Conservation (phyloP, 1,284 basidiomycete species). For the Fomitopsis betulina region DNA sequence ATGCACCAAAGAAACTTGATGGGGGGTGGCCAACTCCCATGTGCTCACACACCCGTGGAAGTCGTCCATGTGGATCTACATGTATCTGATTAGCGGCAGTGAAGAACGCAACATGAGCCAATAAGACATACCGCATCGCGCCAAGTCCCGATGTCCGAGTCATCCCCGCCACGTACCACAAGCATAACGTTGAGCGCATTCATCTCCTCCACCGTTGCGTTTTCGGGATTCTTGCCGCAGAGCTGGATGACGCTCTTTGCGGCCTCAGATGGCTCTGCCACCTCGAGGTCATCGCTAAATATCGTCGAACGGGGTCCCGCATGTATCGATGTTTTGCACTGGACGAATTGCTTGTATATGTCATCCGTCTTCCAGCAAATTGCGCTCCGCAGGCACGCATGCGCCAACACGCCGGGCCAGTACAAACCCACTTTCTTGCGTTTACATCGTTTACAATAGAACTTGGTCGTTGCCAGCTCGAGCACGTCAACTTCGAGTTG, state of each 20-base stretch:
- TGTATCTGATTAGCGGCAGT: too few relatives aligned
- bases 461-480: not conserved
- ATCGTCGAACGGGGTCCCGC: too few relatives aligned
- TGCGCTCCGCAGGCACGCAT: not conserved
- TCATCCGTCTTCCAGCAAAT: not conserved
- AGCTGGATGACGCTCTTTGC: not conserved
- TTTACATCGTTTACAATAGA: not conserved
- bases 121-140: too few relatives aligned
- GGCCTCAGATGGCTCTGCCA: not conserved
- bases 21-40: too few relatives aligned
- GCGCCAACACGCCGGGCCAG: not conserved
- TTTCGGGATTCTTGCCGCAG: not conserved
- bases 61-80: too few relatives aligned
- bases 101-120: too few relatives aligned
- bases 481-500: not conserved
- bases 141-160: too few relatives aligned
- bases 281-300: not conserved
- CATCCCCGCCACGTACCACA: not conserved
- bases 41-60: too few relatives aligned
- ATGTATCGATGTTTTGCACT: too few relatives aligned
- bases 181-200: not conserved
- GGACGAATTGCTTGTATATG: not conserved
- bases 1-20: too few relatives aligned
- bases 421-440: not conserved
- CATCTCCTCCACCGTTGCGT: not conserved